These are phyloP conservation scores for Sechiopsis laciniata DNA, from an alignment of 306 rosid genomes.

Conservation along the genomic window DNA sequence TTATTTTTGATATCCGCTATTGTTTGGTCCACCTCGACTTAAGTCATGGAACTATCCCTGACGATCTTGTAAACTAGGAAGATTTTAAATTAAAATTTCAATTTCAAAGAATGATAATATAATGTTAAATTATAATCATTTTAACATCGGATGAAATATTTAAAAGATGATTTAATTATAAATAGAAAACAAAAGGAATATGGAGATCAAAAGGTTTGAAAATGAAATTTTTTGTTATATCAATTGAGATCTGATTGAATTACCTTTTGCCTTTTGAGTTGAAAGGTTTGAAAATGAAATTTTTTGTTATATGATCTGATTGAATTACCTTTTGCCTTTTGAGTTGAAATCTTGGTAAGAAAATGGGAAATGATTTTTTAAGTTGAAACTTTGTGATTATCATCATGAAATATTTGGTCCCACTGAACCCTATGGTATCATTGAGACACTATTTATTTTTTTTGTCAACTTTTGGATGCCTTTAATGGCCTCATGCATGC, in stretches of 20 bases:
- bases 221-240: background rate
- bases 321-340: slow-evolving; percentile 13
- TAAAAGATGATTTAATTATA: background rate
- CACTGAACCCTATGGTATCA: slow-evolving; percentile 6
- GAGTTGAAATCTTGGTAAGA: background rate
- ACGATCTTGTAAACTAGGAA: too few relatives aligned
- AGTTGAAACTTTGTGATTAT: background rate
- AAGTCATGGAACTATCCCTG: too few relatives aligned
- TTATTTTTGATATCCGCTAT: too few relatives aligned
- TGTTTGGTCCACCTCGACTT: too few relatives aligned
- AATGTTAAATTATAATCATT: too few relatives aligned
- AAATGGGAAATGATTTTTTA: background rate
- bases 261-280: slow-evolving; percentile 10
- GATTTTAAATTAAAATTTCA: too few relatives aligned
- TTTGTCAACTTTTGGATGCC: background rate
- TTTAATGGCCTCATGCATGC: background rate
- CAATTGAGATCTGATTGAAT: slow-evolving; percentile 19
- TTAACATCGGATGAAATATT: background rate
- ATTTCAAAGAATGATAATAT: too few relatives aligned
- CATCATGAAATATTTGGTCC: slow-evolving; percentile 18
- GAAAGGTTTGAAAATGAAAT: background rate
- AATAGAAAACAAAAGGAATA: background rate
- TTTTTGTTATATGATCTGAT: slow-evolving; percentile 14
- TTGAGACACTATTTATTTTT: background rate
- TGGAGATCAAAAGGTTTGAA: background rate